These are phyloP conservation scores for Tricholoma saponaceum DNA, from an alignment of 768 basidiomycete species.

Conservation along the genomic window DNA sequence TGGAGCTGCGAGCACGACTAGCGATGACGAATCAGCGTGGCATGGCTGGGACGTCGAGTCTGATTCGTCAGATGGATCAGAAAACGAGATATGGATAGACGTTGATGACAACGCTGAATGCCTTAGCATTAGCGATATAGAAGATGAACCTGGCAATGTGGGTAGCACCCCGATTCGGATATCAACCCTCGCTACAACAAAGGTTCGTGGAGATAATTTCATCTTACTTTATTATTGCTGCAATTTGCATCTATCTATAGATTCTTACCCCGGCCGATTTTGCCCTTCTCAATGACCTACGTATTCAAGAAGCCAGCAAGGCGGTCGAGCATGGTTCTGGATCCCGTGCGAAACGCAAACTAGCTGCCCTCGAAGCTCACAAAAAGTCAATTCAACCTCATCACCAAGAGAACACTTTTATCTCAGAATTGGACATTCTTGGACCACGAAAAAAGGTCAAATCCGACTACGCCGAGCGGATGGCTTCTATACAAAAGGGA, in stretches of 20 bases:
- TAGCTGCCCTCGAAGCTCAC: slow-evolving; percentile 71
- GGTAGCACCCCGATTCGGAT: slow-evolving; percentile 33
- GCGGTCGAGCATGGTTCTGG: slow-evolving; percentile 70
- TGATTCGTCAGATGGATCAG: slow-evolving; percentile 45
- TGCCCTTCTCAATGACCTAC: slow-evolving; percentile 83
- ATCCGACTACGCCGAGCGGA: slow-evolving; percentile 88
- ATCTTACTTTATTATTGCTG: neutral
- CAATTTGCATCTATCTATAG: slow-evolving; percentile 33
- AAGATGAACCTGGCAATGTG: slow-evolving; percentile 47
- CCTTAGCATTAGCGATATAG: slow-evolving; percentile 82
- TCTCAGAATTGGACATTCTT: slow-evolving; percentile 89
- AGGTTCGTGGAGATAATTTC: slow-evolving; percentile 41
- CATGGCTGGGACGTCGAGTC: slow-evolving; percentile 87
- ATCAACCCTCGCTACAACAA: slow-evolving; percentile 76
- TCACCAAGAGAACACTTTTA: slow-evolving; percentile 52
- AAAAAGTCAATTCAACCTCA: slow-evolving; percentile 50
- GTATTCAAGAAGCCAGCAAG: slow-evolving; percentile 70
- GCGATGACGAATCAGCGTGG: slow-evolving; percentile 68
- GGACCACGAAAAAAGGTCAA: slow-evolving; percentile 93
- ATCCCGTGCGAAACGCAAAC: slow-evolving; percentile 82
- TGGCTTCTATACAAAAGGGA: slow-evolving; percentile 89
- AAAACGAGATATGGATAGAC: slow-evolving; percentile 70
- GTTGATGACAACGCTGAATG: slow-evolving; percentile 70
- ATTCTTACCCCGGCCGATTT: slow-evolving; percentile 98
- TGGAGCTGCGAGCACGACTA: slow-evolving; percentile 43